phyloP scores from a whole-genome alignment of 768 basidiomycete genomes.

The Mycena galopus region DNA sequence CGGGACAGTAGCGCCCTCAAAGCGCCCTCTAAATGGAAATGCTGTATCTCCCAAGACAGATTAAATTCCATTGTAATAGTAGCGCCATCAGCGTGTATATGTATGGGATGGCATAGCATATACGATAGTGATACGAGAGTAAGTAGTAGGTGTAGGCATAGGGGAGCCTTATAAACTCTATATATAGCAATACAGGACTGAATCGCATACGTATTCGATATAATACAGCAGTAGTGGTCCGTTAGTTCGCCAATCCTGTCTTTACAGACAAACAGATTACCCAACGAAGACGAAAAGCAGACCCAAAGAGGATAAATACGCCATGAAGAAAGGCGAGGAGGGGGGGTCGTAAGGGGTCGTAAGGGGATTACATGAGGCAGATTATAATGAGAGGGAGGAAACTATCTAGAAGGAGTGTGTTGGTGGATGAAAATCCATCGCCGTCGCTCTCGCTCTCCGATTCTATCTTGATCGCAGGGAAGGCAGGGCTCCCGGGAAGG shows the following conservation, averaged over 20 bases:
- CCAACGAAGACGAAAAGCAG: background rate
- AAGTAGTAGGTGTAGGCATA: background rate
- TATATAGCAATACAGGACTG: background rate
- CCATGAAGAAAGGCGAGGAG: constrained; percentile 32
- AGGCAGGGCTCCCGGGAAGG: constrained; percentile 75
- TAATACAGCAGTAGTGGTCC: no score
- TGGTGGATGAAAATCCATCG: constrained; percentile 46
- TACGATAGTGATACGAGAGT: background rate
- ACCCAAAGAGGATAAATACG: constrained; percentile 49
- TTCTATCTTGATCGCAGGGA: constrained; percentile 73
- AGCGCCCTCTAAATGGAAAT: no score
- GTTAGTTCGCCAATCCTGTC: background rate
- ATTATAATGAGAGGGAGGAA: background rate
- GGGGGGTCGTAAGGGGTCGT: constrained; percentile 47
- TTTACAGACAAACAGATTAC: no score
- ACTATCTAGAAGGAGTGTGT: constrained; percentile 42
- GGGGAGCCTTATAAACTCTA: background rate
- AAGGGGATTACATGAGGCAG: background rate
- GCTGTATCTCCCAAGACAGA: no score
- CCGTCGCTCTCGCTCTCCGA: constrained; percentile 83
- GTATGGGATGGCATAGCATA: background rate
- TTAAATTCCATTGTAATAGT: background rate
- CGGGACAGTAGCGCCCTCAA: no score
- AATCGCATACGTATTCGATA: background rate
- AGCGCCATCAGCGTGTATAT: constrained; percentile 1